Base-by-base conservation (phyloP, 257 asterid species). In the Gardenia jasminoides region DNA sequence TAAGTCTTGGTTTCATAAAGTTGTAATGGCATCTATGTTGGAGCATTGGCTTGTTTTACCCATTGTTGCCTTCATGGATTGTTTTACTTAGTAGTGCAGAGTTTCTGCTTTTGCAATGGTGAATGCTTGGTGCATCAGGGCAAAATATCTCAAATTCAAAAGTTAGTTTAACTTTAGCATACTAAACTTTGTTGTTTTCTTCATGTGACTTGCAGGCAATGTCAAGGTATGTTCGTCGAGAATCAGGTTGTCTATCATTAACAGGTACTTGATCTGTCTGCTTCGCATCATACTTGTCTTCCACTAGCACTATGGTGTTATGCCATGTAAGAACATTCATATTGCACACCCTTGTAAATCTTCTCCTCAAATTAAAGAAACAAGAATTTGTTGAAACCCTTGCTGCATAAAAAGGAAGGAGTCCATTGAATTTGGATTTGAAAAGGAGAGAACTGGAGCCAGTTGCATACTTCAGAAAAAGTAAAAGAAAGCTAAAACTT, bases 201-300 rank as follows among this genome's bases (percentile, higher is more conserved):
- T 22, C 72, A 70, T 61, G 24, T 70, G 33, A 77, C 82, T 78
- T 83, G 70, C 80, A 92, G 97, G 98, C 94, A 72, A 86, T 91
- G 92, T 82, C 97, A 28, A 90, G 98, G 87, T 93, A 94, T 87
- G 85, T 90, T 75, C 96, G 89, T 6, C 88, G 90, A 74, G 95
- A 94, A 91, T 91, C 88, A 30, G 86, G 84, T 48, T 90, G 90
- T 82, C 84, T 94, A 81, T 88, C 96, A 10, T 84, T 94, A 65
- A 94, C 98, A 87, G 98, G 98, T 94, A 86, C 26, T 73, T 13
- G 7, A 41, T 67, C 59, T 69, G 43, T 67, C 75, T 79, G n/a
- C 65, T 78, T 70, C 26, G 52, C 26, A 59, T 52, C 50, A 58
- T 76, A 78, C 73, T 22, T 44, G 46, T 76, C 46, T 64, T n/a